Evolutionary conservation across 2,329 filamentous ascomycete species (phyloP).

Genomic region (Ophiosphaerella herpotricha): DNA sequence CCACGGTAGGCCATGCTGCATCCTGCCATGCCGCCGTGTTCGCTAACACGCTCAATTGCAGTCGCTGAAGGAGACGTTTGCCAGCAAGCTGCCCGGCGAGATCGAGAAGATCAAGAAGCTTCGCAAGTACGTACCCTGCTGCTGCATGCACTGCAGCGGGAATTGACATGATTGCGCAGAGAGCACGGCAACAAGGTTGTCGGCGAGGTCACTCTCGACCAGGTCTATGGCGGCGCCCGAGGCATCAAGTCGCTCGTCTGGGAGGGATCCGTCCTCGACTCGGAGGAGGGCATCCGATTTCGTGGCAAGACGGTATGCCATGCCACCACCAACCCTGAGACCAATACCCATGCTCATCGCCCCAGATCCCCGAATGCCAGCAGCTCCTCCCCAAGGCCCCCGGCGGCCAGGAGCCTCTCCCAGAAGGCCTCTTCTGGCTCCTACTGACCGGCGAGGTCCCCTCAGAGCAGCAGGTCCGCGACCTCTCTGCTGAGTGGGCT

Average conservation of each 20-base stretch:
- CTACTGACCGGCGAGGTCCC: slow-evolving; percentile 97
- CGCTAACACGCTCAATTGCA: slow-evolving; percentile 51
- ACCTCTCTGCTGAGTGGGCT: slow-evolving; percentile 98
- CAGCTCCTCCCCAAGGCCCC: slow-evolving; percentile 95
- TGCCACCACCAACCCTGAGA: not conserved
- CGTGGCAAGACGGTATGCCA: slow-evolving; percentile 81
- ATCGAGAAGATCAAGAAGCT: slow-evolving; percentile 99
- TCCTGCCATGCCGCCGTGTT: slow-evolving; percentile 7
- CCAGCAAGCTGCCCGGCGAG: slow-evolving; percentile 92
- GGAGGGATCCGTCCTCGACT: slow-evolving; percentile 93
- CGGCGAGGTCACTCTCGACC: slow-evolving; percentile 97
- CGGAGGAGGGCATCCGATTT: slow-evolving; percentile 99
- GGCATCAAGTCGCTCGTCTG: slow-evolving; percentile 98
- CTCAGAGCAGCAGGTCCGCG: slow-evolving; percentile 96
- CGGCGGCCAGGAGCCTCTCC: slow-evolving; percentile 94
- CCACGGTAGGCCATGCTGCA: slow-evolving; percentile 64
- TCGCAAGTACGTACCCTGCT: slow-evolving; percentile 69
- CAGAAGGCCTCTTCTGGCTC: slow-evolving; percentile 99
- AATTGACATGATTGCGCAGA: slow-evolving; percentile 57
- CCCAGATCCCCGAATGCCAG: slow-evolving; percentile 93
- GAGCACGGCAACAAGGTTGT: slow-evolving; percentile 94
- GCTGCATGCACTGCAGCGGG: slow-evolving; percentile 13
- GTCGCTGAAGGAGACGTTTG: slow-evolving; percentile 98
- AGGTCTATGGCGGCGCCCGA: slow-evolving; percentile 98
- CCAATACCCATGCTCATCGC: slow-evolving; percentile 25